Evolutionary conservation across 169 alveolate species (phyloP).

Genomic region (Pseudocohnilembus persalinus): DNA sequence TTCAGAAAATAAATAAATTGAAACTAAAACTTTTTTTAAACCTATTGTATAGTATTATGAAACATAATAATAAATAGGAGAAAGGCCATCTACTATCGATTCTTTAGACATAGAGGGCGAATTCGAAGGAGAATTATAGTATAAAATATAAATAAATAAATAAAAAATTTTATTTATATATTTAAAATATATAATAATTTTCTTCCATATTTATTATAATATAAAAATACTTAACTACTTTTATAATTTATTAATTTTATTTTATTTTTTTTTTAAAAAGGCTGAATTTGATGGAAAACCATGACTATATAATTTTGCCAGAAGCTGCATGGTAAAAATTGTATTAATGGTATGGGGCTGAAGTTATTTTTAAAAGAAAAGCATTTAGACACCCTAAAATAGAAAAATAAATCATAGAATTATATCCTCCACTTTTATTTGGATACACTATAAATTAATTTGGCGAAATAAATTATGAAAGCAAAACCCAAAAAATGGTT

Average conservation of each 20-base stretch:
- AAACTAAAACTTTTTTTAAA: neutral
- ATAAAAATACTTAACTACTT: no score
- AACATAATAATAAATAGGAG: neutral
- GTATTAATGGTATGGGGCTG: conserved; percentile 29
- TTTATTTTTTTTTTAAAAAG: no score
- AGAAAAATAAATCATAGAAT: conserved; percentile 8
- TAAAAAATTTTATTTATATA: no score
- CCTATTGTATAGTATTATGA: neutral
- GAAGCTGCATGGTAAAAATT: conserved; percentile 12
- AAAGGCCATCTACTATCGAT: conserved; percentile 31
- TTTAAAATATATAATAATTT: no score
- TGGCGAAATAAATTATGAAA: conserved; percentile 11
- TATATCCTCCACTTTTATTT: conserved; percentile 24
- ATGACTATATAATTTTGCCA: conserved; percentile 28
- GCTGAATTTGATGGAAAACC: conserved; percentile 11
- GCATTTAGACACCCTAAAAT: conserved; percentile 4
- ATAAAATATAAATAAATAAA: no score
- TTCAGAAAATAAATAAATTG: neutral
- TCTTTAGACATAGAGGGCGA: conserved; percentile 28
- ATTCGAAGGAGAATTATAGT: conserved; percentile 23
- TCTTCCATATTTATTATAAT: no score
- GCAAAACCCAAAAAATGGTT: neutral
- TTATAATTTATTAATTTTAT: no score
- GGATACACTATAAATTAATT: neutral
- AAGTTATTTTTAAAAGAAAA: conserved; percentile 11